Evolutionary conservation across 805 yeast species (phyloP), one percentile per base, ranked within the genome.

Genomic region (Candida nemodendra): DNA sequence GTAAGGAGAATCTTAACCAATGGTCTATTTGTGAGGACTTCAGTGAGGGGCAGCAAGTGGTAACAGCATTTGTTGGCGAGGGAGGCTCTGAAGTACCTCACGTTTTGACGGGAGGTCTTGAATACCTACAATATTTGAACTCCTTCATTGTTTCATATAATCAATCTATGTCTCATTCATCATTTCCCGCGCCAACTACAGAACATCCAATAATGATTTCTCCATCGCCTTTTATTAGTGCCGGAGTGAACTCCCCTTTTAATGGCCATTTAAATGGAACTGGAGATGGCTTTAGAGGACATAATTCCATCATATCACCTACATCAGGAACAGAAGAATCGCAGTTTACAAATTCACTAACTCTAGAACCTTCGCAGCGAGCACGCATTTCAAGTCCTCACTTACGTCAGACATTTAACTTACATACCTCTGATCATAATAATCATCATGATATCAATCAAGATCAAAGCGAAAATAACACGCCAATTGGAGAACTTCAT

Each of bases 1-100:
- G 65, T 2, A 70, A 71, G 44, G 67, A 72, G 27, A 68, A 72
- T 45, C 59, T 71, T 17, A 81, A 81, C 55, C 84, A 79, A 50
- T 82, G 90, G 90, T 79, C 85, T 1, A 79, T 83, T 18, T 84
- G 91, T 60, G 91, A 83, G 41, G 95, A 85, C 61, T 85, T 85
- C 48, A 79, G 87, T 41, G 93, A 84, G 51, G 90, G 86, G 11
- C 88, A 82, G 52, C 91, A 84, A 55, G 93, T 85, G 5, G 78
- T 77, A 38, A 73, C 71, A 41, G 91, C 93, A 0, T 78, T 67
- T 54, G 65, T 70, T 21, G 70, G 72, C 13, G 75, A 71, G 21
- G 79, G 78, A 3, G 85, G 86, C 2, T 68, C 78, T 3, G 72
- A 74, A 15, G 67, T 78, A 11, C 89, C 90, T 1, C 93, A 84